Conservation (phyloP, 371 early-diverging fungal species). For the Rhizopus microsporus region DNA sequence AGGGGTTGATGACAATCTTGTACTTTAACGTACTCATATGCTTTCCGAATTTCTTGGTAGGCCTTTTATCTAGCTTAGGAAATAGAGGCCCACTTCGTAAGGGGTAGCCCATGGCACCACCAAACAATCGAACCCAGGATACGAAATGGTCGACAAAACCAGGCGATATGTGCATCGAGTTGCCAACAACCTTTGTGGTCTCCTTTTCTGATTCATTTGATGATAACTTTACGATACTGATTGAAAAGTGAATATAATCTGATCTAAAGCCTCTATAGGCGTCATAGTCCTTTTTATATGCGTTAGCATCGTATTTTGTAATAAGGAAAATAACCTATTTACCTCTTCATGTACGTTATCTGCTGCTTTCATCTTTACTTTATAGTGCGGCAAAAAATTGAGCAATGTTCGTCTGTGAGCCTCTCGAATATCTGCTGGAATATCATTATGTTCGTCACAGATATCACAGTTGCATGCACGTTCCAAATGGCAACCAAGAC, state of each 20-base stretch:
- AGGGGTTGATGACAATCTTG: conserved; percentile 35
- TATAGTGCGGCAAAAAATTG: conserved; percentile 55
- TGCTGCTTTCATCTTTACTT: conserved; percentile 52
- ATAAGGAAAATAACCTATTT: neutral
- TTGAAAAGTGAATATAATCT: conserved; percentile 52
- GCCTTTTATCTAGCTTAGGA: conserved; percentile 28
- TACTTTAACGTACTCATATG: conserved; percentile 51
- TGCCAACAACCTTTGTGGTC: conserved; percentile 24
- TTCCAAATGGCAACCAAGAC: conserved; percentile 54
- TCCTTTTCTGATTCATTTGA: conserved; percentile 8
- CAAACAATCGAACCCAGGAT: conserved; percentile 41
- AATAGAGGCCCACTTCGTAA: conserved; percentile 34
- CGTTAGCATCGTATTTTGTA: neutral
- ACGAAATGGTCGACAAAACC: conserved; percentile 36
- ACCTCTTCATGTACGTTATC: conserved; percentile 22
- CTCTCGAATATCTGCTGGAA: conserved; percentile 11
- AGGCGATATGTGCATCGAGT: conserved; percentile 41
- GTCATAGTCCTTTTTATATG: conserved; percentile 42
- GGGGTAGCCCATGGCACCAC: conserved; percentile 40
- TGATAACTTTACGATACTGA: conserved; percentile 38
- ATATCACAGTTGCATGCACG: conserved; percentile 40
- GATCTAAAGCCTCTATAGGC: conserved; percentile 67
- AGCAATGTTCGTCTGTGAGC: conserved; percentile 34
- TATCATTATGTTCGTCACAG: conserved; percentile 22
- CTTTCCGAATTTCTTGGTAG: conserved; percentile 32